Base-by-base conservation (phyloP, 129 eudicot genomes). In the Helichrysum umbraculigerum region DNA sequence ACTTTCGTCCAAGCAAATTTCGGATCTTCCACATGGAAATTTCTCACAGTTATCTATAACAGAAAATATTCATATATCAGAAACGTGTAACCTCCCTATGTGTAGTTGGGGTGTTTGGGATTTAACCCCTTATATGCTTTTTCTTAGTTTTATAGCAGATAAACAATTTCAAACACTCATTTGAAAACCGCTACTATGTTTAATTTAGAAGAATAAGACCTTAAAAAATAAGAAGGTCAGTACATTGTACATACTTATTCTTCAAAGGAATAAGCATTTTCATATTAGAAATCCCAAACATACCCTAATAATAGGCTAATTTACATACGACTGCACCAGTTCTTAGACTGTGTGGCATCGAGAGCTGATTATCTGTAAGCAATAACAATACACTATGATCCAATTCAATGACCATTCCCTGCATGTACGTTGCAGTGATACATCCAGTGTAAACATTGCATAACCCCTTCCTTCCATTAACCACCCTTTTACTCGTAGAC, bases 291-390 rank as follows among this genome's bases (percentile, higher is more conserved):
- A 44, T 44, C 5, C 17, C 52, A 44, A 44, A 44, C 52, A 44
- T 10, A 8, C 52, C 52, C 62, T 16, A 5, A 56, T 14, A 77
- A n/a, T n/a, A 35, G 67, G 35, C 4, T 17, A 76, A 22, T 56
- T 69, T 65, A 88, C 98, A 68, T 84, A 95, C 97, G 35, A 89
- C 81, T 14, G 96, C 93, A 70, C 99, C 99, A 78, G 89, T 81
- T 88, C 99, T 91, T 44, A 91, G 37, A 72, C 96, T 73, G 80
- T 84, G 93, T 25, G 97, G 93, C 73, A 85, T 56, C 30, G 44
- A 29, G 41, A 87, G 84, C 20, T 75, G 87, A 77, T 86, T 87
- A 34, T 91, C 99, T 1, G 97, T 91, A 39, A 89, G 72, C 79
- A 94, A 67, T 28, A 91, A 72, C 81, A 90, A 65, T 79, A 88